phyloP scores from a whole-genome alignment of 345 rosid genomes.

The Bruguiera gymnorhiza region DNA sequence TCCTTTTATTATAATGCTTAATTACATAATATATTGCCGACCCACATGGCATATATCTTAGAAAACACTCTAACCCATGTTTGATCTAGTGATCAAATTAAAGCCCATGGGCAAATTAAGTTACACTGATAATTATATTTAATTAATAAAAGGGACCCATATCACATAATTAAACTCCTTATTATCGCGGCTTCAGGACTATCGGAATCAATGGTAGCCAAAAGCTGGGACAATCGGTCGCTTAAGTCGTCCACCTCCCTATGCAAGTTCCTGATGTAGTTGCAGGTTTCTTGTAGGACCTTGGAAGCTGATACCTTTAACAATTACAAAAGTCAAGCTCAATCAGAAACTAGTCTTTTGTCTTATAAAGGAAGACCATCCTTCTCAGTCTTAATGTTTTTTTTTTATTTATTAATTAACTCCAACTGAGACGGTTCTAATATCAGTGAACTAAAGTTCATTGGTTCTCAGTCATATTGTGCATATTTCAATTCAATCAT shows the following conservation, averaged over 20 bases:
- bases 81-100: constrained; percentile 38
- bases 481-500: neutral
- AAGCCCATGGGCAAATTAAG: constrained; percentile 7
- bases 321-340: neutral
- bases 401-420: neutral
- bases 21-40: constrained; percentile 19
- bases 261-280: constrained; percentile 82
- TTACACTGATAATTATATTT: neutral
- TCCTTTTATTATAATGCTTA: constrained; percentile 33
- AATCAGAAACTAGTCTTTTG: constrained; percentile 5
- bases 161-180: constrained; percentile 76
- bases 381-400: neutral
- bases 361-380: neutral
- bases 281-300: constrained; percentile 95
- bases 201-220: constrained; percentile 75
- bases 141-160: neutral
- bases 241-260: constrained; percentile 86
- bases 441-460: too few relatives aligned
- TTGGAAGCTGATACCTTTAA: constrained; percentile 79
- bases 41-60: constrained; percentile 18
- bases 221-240: constrained; percentile 78
- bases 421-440: too few relatives aligned
- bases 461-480: neutral
- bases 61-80: constrained; percentile 10
- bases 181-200: constrained; percentile 92